Conservation (phyloP, 768 basidiomycete genomes). For the Leccinum disarticulatum region DNA sequence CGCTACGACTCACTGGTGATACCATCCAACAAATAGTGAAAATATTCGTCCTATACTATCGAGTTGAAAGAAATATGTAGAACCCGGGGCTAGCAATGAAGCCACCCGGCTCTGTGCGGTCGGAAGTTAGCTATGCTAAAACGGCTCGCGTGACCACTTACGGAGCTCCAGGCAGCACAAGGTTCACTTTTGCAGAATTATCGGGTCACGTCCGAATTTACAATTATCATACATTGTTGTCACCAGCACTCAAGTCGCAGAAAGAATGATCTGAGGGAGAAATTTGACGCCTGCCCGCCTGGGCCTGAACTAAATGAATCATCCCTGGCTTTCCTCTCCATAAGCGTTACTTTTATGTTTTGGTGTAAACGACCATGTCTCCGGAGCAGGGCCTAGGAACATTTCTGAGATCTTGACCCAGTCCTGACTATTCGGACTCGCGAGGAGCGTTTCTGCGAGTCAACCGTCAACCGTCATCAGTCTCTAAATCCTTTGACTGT, state of each 20-base stretch:
- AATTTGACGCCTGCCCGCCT: neutral
- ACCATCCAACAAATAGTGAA: neutral
- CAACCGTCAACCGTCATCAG: neutral
- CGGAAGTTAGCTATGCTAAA: neutral
- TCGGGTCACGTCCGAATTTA: neutral
- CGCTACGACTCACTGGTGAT: neutral
- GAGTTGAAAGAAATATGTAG: neutral
- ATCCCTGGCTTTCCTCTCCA: conserved; percentile 63
- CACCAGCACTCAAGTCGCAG: neutral
- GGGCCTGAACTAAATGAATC: conserved; percentile 21
- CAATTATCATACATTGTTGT: neutral
- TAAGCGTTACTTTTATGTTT: conserved; percentile 93
- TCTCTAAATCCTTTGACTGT: neutral
- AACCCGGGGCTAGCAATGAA: neutral
- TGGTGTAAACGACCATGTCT: conserved; percentile 81
- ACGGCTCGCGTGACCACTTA: neutral
- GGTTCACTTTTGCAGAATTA: neutral
- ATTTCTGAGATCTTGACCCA: conserved; percentile 96
- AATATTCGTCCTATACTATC: neutral
- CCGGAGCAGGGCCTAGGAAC: conserved; percentile 88
- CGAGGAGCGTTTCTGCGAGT: conserved; percentile 74
- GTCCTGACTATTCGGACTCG: conserved; percentile 75
- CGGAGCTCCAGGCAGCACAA: neutral
- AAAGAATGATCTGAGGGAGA: neutral
- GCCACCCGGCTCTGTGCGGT: neutral